Conservation (phyloP, 306 rosid species). For the Luffa aegyptiaca region DNA sequence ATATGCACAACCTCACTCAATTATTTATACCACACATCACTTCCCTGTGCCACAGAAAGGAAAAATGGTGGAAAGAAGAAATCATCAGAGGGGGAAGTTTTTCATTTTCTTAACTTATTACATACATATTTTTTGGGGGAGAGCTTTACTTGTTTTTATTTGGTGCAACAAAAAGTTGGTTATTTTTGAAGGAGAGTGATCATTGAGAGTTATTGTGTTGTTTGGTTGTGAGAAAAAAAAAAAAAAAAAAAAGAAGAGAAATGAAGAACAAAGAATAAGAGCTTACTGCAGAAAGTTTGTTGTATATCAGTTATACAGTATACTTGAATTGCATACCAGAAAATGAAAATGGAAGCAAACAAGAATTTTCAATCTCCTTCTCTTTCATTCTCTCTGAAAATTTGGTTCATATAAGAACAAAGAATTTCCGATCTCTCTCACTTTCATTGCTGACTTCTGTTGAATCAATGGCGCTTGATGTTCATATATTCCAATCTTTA, state of each 20-base stretch:
- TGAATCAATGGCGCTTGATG: slow-evolving; percentile 36
- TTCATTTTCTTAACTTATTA: slow-evolving; percentile 7
- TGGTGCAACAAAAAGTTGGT: background rate
- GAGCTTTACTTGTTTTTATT: background rate
- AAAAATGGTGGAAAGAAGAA: slow-evolving; percentile 12
- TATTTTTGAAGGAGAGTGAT: background rate
- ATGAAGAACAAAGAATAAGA: slow-evolving; percentile 8
- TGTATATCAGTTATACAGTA: background rate
- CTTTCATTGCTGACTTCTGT: background rate
- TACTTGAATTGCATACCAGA: background rate
- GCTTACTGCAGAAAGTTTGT: background rate
- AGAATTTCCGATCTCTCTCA: background rate
- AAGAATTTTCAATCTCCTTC: background rate
- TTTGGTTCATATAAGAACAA: background rate
- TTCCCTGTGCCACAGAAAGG: slow-evolving; percentile 2
- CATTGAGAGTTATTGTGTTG: background rate
- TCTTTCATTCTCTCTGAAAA: background rate
- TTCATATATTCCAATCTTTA: slow-evolving; percentile 33
- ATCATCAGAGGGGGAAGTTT: background rate
- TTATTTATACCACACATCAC: slow-evolving; percentile 4
- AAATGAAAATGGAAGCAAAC: background rate
- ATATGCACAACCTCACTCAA: background rate
- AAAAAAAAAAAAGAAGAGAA: too few species aligned
- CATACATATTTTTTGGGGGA: background rate
- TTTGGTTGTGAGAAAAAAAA: background rate